A percentile compares a stretch with the other conserved stretches of the same genome.
Conservation (phyloP, 2,329 filamentous ascomycete species). For the Didymosphaeria variabile region DNA sequence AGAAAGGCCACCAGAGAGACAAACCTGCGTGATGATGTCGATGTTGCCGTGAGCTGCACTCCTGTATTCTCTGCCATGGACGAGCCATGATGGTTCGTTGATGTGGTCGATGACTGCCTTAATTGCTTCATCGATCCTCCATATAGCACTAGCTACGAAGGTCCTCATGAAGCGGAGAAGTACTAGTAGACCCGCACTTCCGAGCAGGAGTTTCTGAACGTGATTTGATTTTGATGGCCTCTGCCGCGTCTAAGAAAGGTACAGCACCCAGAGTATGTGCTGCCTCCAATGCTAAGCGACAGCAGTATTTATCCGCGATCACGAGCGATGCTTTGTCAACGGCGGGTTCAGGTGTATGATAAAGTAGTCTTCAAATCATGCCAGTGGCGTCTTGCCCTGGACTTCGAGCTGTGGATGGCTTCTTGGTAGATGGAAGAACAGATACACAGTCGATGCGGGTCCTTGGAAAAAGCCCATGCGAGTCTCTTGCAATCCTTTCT, state of each 20-base stretch:
- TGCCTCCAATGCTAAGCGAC: slow-evolving; percentile 59
- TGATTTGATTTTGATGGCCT: slow-evolving; percentile 58
- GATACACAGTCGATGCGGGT: slow-evolving; percentile 59
- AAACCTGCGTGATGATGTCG: slow-evolving; percentile 74
- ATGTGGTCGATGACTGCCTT: slow-evolving; percentile 67
- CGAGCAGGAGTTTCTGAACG: slow-evolving; percentile 71
- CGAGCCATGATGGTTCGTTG: slow-evolving; percentile 67
- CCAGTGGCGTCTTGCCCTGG: slow-evolving; percentile 56
- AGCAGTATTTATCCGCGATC: slow-evolving; percentile 58
- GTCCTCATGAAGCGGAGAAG: slow-evolving; percentile 70
- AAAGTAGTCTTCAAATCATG: slow-evolving; percentile 60
- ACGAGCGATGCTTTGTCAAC: neutral
- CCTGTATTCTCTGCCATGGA: slow-evolving; percentile 69
- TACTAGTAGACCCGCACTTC: slow-evolving; percentile 73
- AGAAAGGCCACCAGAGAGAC: slow-evolving; percentile 63
- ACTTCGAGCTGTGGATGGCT: slow-evolving; percentile 58
- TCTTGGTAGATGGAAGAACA: slow-evolving; percentile 60
- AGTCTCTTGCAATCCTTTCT: slow-evolving; percentile 49
- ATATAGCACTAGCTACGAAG: slow-evolving; percentile 61
- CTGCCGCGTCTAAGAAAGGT: slow-evolving; percentile 59
- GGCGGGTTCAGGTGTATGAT: slow-evolving; percentile 56
- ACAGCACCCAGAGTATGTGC: slow-evolving; percentile 59
- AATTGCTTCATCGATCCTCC: slow-evolving; percentile 63
- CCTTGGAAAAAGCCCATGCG: slow-evolving; percentile 61
- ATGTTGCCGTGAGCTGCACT: slow-evolving; percentile 74